phyloP scores from a whole-genome alignment of 2,329 filamentous ascomycete species.

The Beauveria sp. region DNA sequence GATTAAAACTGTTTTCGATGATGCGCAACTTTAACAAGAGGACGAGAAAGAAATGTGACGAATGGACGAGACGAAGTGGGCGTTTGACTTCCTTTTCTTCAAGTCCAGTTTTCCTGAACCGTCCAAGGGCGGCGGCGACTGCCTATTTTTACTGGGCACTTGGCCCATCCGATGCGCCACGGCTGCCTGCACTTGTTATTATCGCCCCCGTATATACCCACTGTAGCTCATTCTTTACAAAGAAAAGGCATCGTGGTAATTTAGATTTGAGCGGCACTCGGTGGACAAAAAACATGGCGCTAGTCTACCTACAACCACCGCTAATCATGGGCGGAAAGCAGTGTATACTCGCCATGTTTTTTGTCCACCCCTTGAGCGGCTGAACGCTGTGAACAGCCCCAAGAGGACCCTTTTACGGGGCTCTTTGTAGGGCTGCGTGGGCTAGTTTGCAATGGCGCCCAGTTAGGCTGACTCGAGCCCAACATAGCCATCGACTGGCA shows the following conservation, averaged over 20 bases:
- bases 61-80: not conserved
- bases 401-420: not conserved
- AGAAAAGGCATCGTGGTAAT: not conserved
- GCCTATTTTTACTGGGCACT: too few relatives aligned
- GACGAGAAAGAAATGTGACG: not conserved
- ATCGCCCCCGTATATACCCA: not conserved
- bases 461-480: not conserved
- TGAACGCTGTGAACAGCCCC: not conserved
- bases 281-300: too few relatives aligned
- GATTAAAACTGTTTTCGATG: not conserved
- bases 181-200: not conserved
- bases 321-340: too few relatives aligned
- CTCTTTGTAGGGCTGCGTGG: not conserved
- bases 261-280: not conserved
- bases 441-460: not conserved
- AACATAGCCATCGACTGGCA: not conserved
- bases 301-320: too few relatives aligned
- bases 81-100: not conserved
- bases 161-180: not conserved
- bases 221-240: too few relatives aligned
- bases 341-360: too few relatives aligned
- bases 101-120: not conserved
- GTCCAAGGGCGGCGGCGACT: not conserved
- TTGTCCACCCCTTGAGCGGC: not conserved
- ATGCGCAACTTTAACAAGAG: not conserved